phyloP scores from a whole-genome alignment of 345 rosid genomes.

The Angophora floribunda region DNA sequence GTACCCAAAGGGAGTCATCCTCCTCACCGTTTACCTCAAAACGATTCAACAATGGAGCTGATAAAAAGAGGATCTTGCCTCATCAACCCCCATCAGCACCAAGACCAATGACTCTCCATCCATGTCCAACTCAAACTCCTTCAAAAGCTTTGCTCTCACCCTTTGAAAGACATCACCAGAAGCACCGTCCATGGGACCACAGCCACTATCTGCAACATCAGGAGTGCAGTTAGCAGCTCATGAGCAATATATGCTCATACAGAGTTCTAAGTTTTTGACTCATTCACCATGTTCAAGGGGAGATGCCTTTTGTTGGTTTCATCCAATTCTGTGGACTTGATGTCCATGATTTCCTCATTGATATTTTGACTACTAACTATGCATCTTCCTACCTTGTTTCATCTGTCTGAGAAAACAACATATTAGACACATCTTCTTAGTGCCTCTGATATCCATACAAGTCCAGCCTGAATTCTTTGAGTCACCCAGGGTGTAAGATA shows the following conservation, averaged over 20 bases:
- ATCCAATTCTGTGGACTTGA: background rate
- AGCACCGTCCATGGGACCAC: background rate
- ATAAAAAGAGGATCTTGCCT: no score
- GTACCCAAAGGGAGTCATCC: no score
- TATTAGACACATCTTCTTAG: background rate
- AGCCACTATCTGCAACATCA: background rate
- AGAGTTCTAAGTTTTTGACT: background rate
- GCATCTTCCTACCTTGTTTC: background rate
- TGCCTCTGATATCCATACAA: background rate
- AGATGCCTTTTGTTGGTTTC: background rate
- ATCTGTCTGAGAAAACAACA: no score
- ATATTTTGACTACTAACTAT: background rate
- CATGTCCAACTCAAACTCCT: background rate
- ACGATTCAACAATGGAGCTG: background rate
- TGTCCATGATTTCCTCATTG: background rate
- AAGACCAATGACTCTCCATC: background rate
- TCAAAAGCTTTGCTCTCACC: no score
- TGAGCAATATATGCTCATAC: background rate
- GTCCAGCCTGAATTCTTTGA: background rate
- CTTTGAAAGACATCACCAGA: no score
- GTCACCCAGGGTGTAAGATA: background rate
- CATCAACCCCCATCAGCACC: no score
- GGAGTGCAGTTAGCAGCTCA: background rate
- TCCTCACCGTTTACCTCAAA: no score
- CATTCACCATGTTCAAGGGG: background rate